Evolutionary conservation across 2,329 filamentous ascomycete genomes (phyloP).

Genomic region (Ophiosphaerella narmari): DNA sequence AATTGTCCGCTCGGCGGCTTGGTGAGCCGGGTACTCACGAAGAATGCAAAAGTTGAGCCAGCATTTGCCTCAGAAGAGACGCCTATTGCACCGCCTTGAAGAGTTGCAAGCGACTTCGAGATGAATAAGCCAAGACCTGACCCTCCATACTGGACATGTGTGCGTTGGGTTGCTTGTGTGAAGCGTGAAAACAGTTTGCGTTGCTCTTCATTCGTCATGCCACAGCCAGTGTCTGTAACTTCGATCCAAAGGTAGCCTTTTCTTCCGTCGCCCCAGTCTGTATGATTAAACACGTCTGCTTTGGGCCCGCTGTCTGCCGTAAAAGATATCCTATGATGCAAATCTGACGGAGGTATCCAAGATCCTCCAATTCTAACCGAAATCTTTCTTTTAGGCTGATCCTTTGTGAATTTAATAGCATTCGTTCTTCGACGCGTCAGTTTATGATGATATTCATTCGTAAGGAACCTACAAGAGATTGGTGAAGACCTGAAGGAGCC

Average conservation of each 20-base stretch:
- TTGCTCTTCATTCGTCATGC: slow-evolving; percentile 45
- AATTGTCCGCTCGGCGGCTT: slow-evolving; percentile 8
- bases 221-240: slow-evolving; percentile 47
- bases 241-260: slow-evolving; percentile 43
- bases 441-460: slow-evolving; percentile 16
- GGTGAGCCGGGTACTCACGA: slow-evolving; percentile 37
- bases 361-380: slow-evolving; percentile 45
- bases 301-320: slow-evolving; percentile 8
- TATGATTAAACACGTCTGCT: slow-evolving; percentile 10
- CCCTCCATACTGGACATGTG: slow-evolving; percentile 47
- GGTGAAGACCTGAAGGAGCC: slow-evolving; percentile 33
- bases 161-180: slow-evolving; percentile 36
- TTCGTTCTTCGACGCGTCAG: slow-evolving; percentile 36
- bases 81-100: slow-evolving; percentile 50
- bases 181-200: slow-evolving; percentile 39
- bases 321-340: slow-evolving; percentile 23
- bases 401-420: slow-evolving; percentile 45
- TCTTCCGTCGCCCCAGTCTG: slow-evolving; percentile 39
- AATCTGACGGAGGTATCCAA: slow-evolving; percentile 14
- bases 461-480: slow-evolving; percentile 31
- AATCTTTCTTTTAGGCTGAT: slow-evolving; percentile 38
- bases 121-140: slow-evolving; percentile 51
- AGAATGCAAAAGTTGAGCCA: slow-evolving; percentile 50
- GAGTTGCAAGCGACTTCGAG: slow-evolving; percentile 37
- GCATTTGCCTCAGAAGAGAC: slow-evolving; percentile 41